Evolutionary conservation across 345 rosid species (phyloP).

Genomic region (Microcos paniculata): DNA sequence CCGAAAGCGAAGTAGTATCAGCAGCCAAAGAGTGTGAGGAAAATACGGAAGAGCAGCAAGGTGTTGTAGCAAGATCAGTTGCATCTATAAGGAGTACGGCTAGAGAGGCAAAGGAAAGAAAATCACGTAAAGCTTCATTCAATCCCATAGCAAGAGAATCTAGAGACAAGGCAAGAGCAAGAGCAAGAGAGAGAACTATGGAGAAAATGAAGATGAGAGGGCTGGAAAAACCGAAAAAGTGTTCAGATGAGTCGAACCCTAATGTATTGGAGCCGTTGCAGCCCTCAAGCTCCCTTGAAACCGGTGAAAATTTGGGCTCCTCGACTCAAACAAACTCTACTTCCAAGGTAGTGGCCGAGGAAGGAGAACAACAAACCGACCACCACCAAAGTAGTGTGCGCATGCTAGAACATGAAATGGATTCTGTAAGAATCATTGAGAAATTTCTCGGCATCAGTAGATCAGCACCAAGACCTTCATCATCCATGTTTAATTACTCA

Average conservation of each 20-base stretch:
- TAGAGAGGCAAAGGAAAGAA: conserved; percentile 19
- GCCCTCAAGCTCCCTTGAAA: conserved; percentile 21
- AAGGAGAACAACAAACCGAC: conserved; percentile 30
- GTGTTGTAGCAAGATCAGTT: background rate
- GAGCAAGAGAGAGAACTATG: conserved; percentile 70
- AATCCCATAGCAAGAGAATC: conserved; percentile 36
- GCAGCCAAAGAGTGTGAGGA: conserved; percentile 18
- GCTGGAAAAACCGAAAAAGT: conserved; percentile 12
- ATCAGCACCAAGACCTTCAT: conserved; percentile 16
- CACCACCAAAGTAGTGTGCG: conserved; percentile 19
- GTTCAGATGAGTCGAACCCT: conserved; percentile 39
- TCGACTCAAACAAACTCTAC: conserved; percentile 19
- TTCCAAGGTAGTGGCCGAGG: conserved; percentile 15
- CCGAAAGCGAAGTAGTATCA: conserved; percentile 46
- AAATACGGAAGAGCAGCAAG: conserved; percentile 21
- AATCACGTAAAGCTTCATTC: conserved; percentile 12
- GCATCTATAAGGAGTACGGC: conserved; percentile 14
- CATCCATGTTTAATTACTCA: conserved; percentile 30
- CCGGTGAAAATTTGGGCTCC: conserved; percentile 20
- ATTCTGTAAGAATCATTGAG: conserved; percentile 45
- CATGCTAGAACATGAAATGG: conserved; percentile 35
- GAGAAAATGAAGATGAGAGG: conserved; percentile 47
- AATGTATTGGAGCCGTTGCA: conserved; percentile 24
- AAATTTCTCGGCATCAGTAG: conserved; percentile 49
- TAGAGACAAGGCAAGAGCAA: conserved; percentile 62